These are phyloP conservation scores for Teunomyces tritomae DNA, from an alignment of 805 yeast species.

Conservation along the genomic window DNA sequence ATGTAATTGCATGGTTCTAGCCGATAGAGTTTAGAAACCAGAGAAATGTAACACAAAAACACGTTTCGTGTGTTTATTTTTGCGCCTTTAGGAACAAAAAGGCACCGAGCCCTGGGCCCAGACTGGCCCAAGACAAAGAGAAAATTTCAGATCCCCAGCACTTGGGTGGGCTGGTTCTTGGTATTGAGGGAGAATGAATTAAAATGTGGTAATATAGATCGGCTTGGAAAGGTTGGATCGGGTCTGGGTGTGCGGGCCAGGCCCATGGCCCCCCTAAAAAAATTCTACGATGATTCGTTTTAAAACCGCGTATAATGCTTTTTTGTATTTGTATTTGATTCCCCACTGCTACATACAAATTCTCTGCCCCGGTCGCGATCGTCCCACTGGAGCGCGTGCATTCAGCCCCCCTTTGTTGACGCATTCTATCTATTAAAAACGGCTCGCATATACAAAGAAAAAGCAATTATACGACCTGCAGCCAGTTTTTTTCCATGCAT, in stretches of 20 bases:
- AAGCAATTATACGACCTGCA: neutral
- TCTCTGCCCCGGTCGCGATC: neutral
- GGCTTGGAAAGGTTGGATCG: no score
- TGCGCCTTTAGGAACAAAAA: neutral
- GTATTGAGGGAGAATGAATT: no score
- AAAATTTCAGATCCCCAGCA: neutral
- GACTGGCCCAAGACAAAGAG: neutral
- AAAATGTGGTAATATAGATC: no score
- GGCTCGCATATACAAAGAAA: neutral
- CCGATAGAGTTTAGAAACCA: neutral
- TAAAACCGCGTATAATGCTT: no score
- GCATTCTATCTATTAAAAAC: neutral
- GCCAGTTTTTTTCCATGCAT: neutral
- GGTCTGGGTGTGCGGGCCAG: no score
- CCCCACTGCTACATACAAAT: neutral
- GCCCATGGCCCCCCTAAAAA: no score
- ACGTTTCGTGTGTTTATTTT: neutral
- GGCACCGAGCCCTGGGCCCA: neutral
- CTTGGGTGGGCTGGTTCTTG: neutral
- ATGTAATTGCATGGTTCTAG: neutral
- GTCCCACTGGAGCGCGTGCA: neutral
- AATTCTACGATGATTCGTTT: no score
- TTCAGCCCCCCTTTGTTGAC: neutral
- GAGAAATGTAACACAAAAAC: slow-evolving; percentile 1
- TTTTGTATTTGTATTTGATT: neutral